Conservation (phyloP, 768 basidiomycete genomes). For the Lactifluus echinatus region DNA sequence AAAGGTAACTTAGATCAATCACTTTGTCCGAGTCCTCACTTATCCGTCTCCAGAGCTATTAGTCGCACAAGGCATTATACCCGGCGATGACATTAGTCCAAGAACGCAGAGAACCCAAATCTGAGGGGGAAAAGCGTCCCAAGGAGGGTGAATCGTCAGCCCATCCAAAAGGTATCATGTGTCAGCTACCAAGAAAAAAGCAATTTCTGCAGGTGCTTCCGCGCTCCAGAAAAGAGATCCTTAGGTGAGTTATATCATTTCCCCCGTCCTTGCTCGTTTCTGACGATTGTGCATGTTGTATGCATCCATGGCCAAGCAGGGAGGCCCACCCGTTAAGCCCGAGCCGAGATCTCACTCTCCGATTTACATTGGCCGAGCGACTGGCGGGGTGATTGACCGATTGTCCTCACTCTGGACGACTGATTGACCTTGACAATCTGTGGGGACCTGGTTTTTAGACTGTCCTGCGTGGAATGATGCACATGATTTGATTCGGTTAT, state of each 20-base stretch:
- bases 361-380: not conserved
- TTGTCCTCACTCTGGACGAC: not conserved
- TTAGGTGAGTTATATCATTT: not conserved
- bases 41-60: not conserved
- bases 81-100: not conserved
- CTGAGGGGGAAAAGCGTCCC: not conserved
- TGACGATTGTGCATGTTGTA: not conserved
- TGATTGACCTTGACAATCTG: not conserved
- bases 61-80: not conserved
- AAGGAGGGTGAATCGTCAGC: not conserved
- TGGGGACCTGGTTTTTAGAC: not conserved
- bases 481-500: not conserved
- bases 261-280: not conserved
- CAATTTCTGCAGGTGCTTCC: not conserved
- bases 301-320: not conserved
- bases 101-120: too few relatives aligned
- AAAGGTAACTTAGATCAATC: not conserved
- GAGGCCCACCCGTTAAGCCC: not conserved
- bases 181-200: not conserved
- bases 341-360: conserved; percentile 2
- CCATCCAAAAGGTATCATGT: not conserved
- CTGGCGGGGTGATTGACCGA: not conserved
- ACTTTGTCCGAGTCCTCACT: not conserved
- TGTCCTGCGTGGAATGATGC: not conserved
- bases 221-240: not conserved